A percentile compares a stretch with the other conserved stretches of the same genome.
Conservation (phyloP, 257 asterid species). For the Plantago major region DNA sequence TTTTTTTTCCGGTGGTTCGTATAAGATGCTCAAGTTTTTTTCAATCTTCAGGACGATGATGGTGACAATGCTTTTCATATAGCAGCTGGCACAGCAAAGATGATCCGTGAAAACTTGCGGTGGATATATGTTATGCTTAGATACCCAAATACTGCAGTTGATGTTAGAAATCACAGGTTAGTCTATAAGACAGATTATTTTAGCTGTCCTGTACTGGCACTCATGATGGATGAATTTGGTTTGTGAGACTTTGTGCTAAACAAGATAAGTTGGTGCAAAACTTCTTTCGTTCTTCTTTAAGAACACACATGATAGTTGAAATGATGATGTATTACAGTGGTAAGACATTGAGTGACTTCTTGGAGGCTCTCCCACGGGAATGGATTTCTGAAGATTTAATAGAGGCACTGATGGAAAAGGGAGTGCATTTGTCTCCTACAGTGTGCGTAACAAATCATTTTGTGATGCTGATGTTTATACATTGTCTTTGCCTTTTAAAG, state of each 20-base stretch:
- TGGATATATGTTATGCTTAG: constrained; percentile 87
- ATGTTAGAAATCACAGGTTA: constrained; percentile 94
- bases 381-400: constrained; percentile 95
- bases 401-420: constrained; percentile 72
- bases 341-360: constrained; percentile 71
- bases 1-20: neutral
- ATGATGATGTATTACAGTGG: constrained; percentile 58
- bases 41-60: constrained; percentile 79
- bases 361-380: constrained; percentile 98
- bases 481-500: constrained; percentile 3
- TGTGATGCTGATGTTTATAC: constrained; percentile 9
- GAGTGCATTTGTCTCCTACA: constrained; percentile 78
- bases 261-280: too few species aligned
- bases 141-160: constrained; percentile 78
- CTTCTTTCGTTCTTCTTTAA: constrained; percentile 10
- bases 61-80: constrained; percentile 98
- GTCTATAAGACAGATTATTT: constrained; percentile 27
- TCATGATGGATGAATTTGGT: constrained; percentile 13
- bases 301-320: constrained; percentile 12
- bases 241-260: too few species aligned
- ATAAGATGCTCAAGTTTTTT: too few species aligned
- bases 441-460: constrained; percentile 38
- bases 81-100: constrained; percentile 93
- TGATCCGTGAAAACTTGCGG: constrained; percentile 92
- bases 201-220: constrained; percentile 16